A percentile compares a stretch with the other conserved stretches of the same genome.
Conservation (phyloP, 2,329 filamentous ascomycete genomes). For the Tricladium varicosporioides region DNA sequence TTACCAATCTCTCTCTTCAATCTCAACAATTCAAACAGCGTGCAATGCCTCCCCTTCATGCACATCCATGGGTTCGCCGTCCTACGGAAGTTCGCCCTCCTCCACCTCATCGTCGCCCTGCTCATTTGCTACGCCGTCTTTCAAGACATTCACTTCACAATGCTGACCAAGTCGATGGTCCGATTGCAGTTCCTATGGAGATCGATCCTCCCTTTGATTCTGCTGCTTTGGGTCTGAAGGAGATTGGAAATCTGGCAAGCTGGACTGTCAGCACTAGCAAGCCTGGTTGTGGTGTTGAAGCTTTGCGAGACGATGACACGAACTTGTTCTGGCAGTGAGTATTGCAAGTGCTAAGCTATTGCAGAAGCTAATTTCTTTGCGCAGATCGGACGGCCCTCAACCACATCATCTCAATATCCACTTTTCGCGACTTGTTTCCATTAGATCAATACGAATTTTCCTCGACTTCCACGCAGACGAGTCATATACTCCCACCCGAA, state of each 20-base stretch:
- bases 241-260: slow-evolving; percentile 79
- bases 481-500: slow-evolving; percentile 93
- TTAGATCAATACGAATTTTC: slow-evolving; percentile 75
- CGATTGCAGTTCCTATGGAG: slow-evolving; percentile 32
- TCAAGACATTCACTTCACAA: too few species aligned
- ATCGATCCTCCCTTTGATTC: slow-evolving; percentile 47
- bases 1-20: neutral
- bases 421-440: slow-evolving; percentile 79
- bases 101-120: neutral
- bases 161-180: too few species aligned
- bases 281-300: slow-evolving; percentile 74
- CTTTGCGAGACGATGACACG: slow-evolving; percentile 71
- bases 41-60: neutral
- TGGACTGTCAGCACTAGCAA: slow-evolving; percentile 83
- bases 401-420: slow-evolving; percentile 81
- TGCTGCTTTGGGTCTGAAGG: slow-evolving; percentile 59
- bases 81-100: neutral
- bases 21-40: neutral
- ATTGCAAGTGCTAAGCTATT: too few species aligned
- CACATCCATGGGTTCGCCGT: neutral
- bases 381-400: slow-evolving; percentile 77
- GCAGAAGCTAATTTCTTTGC: neutral
- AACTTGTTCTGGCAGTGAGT: slow-evolving; percentile 76
- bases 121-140: slow-evolving; percentile 1
- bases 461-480: slow-evolving; percentile 93